Conservation (phyloP, 306 rosid genomes). For the Prinsepia uniflora region DNA sequence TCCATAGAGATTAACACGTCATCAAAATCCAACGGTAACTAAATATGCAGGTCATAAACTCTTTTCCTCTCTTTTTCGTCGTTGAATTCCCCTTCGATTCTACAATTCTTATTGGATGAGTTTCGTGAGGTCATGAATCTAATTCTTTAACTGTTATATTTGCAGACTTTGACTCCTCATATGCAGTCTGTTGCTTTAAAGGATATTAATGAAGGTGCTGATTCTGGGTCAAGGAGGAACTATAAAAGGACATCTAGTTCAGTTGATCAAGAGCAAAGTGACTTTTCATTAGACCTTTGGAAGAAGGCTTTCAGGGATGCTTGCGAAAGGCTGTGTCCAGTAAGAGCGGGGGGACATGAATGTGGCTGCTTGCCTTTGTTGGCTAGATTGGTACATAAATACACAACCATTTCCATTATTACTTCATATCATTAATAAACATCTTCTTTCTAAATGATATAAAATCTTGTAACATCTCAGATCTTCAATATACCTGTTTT, state of each 20-base stretch:
- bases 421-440: neutral
- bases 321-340: conserved; percentile 84
- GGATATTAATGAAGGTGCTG: conserved; percentile 25
- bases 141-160: conserved; percentile 17
- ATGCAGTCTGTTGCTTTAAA: conserved; percentile 70
- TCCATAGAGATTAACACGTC: too few species aligned
- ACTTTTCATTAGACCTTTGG: conserved; percentile 77
- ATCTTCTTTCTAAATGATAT: neutral
- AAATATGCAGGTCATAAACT: conserved; percentile 74
- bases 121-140: conserved; percentile 5
- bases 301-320: conserved; percentile 84
- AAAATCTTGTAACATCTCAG: neutral
- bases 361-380: conserved; percentile 92
- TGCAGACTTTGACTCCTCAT: conserved; percentile 86
- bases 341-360: conserved; percentile 91
- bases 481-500: neutral
- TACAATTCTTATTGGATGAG: conserved; percentile 9
- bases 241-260: conserved; percentile 44
- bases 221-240: conserved; percentile 41
- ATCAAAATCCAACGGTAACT: too few species aligned
- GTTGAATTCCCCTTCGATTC: conserved; percentile 12
- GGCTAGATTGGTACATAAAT: conserved; percentile 68
- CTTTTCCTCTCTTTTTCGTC: conserved; percentile 5
- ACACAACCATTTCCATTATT: conserved; percentile 7
- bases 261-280: conserved; percentile 58